Percentiles rank a stretch among this genome's conserved stretches.
phyloP scores from a whole-genome alignment of 78 protist species.

The Dictyostelium citrinum region DNA sequence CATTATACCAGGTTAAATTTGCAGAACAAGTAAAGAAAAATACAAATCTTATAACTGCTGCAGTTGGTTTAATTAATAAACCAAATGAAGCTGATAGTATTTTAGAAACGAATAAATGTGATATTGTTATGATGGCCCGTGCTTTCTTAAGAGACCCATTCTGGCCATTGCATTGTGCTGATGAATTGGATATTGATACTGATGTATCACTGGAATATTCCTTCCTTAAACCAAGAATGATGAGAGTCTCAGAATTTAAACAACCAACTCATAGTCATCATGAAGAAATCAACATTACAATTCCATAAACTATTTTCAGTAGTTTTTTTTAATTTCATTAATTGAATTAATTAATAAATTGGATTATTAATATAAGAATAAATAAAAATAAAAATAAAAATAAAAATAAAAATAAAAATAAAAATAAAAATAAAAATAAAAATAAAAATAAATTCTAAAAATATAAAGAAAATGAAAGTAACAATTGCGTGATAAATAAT shows the following conservation, averaged over 20 bases:
- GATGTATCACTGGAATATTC: not conserved
- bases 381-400: no score
- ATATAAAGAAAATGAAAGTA: no score
- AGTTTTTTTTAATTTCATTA: no score
- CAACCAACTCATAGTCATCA: not conserved
- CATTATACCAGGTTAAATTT: slow-evolving; percentile 31
- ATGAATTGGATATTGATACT: not conserved
- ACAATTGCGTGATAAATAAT: no score
- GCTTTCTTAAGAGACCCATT: slow-evolving; percentile 46
- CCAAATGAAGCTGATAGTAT: not conserved
- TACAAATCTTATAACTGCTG: not conserved
- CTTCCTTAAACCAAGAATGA: not conserved
- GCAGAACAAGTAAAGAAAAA: not conserved
- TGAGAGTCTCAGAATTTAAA: not conserved
- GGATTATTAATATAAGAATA: no score
- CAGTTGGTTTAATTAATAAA: slow-evolving; percentile 35
- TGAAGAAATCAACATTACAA: not conserved
- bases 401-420: no score
- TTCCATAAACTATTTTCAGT: no score
- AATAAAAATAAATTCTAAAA: no score
- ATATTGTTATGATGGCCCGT: slow-evolving; percentile 19
- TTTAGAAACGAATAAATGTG: not conserved
- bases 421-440: no score
- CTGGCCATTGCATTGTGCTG: slow-evolving; percentile 41
- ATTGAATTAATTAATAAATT: no score